A percentile compares a stretch with the other conserved stretches of the same genome.
These are phyloP conservation scores for Diplotaxis tenuifolia DNA, from an alignment of 345 rosid genomes.

Conservation along the genomic window DNA sequence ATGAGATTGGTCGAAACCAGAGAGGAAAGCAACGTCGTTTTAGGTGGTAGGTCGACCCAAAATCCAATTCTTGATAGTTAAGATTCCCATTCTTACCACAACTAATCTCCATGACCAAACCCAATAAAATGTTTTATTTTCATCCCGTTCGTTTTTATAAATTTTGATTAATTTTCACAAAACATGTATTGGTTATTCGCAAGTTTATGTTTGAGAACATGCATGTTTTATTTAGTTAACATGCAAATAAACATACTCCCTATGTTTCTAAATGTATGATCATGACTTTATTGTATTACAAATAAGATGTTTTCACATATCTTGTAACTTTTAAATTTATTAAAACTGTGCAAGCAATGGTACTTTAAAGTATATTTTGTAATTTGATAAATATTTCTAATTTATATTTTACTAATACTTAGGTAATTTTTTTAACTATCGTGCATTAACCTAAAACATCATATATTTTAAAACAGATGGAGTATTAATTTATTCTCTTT, in stretches of 20 bases:
- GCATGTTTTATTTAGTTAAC: background rate
- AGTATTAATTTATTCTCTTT: background rate
- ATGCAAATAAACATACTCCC: background rate
- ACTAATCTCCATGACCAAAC: slow-evolving; percentile 37
- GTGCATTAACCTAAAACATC: too few species aligned
- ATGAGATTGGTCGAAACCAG: slow-evolving; percentile 11
- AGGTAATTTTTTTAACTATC: too few species aligned
- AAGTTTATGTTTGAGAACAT: background rate
- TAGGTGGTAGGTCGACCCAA: slow-evolving; percentile 50
- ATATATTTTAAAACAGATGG: too few species aligned
- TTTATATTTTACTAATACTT: too few species aligned
- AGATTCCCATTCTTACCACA: slow-evolving; percentile 42
- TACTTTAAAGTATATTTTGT: too few species aligned
- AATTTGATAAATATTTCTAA: too few species aligned
- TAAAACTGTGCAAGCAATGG: too few species aligned
- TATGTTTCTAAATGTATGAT: too few species aligned
- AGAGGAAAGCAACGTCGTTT: slow-evolving; percentile 63
- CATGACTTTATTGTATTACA: too few species aligned
- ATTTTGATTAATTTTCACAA: background rate
- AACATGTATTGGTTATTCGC: background rate
- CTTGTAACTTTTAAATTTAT: too few species aligned
- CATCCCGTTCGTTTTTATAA: slow-evolving; percentile 3
- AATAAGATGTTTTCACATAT: too few species aligned
- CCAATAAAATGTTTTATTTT: slow-evolving; percentile 22
- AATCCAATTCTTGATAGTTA: slow-evolving; percentile 53